Base-by-base conservation (phyloP, 2,329 filamentous ascomycete genomes). In the Cercospora beticola region DNA sequence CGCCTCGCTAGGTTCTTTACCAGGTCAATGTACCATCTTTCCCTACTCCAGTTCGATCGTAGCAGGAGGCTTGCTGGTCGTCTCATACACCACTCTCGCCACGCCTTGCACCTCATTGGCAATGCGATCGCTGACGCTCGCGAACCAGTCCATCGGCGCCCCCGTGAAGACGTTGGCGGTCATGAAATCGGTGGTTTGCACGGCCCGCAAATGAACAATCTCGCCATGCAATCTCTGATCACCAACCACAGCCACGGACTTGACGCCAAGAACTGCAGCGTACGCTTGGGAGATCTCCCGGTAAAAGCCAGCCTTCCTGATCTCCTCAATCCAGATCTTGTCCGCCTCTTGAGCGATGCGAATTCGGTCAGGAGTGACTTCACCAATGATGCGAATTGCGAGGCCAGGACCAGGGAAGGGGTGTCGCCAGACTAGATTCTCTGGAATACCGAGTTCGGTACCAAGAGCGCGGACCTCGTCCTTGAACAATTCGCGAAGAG, bases 401-500 rank as follows among this genome's bases (percentile, higher is more conserved):
- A 96, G 88, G 62, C 89, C 88, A 12, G 89, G 90, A 49, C 91
- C 91, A 0, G 90, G 90, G 85, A 93, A 93, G 26, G 91, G 90
- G 76, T 93, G 91, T 33, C 92, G 84, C 87, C 89, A 91, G 65
- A 94, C 89, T 7, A 94, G 87, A n/a, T 92, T 86, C 70, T 91
- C 85, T 61, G 88, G 85, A 68, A 94, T 92, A 28, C 89, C 88
- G 3, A 94, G 84, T 70, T 91, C 84, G 16, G 86, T 87, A 36
- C 92, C 91, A 4, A 94, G 81, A 71, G 85, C 82, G 68, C 91
- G 86, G 28, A 93, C 92, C 81, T 95, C 92, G 74, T 95, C 91
- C 79, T 95, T 95, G 86, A 94, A 94, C 31, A 95, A 83, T 77
- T 92, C 89, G 54, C 91, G 85, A 0, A 95, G 86, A 1, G 92